Evolutionary conservation across 2,329 filamentous ascomycete species (phyloP).

Genomic region (Trichoderma sp.): DNA sequence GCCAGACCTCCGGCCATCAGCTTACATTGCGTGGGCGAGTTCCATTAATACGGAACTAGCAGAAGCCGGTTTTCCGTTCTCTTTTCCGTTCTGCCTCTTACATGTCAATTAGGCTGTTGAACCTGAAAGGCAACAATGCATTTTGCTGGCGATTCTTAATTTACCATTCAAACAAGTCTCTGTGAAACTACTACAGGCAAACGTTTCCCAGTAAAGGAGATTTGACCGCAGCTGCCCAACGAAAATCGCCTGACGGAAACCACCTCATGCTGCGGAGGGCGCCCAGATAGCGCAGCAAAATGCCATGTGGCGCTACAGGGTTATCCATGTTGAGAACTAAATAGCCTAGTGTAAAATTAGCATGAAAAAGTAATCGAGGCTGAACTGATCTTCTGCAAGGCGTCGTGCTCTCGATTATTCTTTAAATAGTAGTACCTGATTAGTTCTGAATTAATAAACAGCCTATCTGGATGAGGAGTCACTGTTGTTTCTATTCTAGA

Average conservation of each 20-base stretch:
- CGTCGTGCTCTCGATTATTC: background rate
- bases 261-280: background rate
- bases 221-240: background rate
- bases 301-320: background rate
- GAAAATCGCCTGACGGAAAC: background rate
- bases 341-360: background rate
- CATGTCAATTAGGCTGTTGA: background rate
- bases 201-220: background rate
- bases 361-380: background rate
- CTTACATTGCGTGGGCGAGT: slow-evolving; percentile 1
- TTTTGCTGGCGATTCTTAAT: background rate
- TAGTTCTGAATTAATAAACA: background rate
- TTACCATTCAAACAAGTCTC: background rate
- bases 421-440: background rate
- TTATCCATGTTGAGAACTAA: too few relatives aligned
- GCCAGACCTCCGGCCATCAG: slow-evolving; percentile 6
- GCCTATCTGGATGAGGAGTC: background rate
- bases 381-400: background rate
- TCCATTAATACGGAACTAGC: slow-evolving; percentile 6
- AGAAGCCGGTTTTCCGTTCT: background rate
- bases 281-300: background rate
- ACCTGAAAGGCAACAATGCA: background rate
- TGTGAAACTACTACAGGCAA: background rate
- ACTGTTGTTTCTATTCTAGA: background rate
- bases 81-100: background rate